Evolutionary conservation across 2,329 filamentous ascomycete species (phyloP).

Genomic region (Hirsutella thompsonii): DNA sequence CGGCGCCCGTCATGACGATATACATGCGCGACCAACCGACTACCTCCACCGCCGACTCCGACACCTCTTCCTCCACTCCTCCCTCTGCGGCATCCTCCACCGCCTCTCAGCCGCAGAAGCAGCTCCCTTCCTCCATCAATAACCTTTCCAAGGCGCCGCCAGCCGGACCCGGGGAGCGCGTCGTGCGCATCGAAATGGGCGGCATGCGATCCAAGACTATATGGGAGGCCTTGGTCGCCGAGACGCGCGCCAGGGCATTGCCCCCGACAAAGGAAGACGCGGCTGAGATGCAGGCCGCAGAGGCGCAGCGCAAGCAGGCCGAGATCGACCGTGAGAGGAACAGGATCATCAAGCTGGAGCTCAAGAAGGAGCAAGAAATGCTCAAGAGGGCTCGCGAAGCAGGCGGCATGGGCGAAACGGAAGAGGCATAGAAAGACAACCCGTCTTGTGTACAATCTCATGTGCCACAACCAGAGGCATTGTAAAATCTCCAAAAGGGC

Average conservation of each 20-base stretch:
- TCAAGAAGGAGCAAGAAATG: constrained; percentile 47
- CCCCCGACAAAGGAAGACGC: constrained; percentile 46
- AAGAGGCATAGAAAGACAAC: constrained; percentile 11
- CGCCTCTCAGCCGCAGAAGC: constrained; percentile 19
- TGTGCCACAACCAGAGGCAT: neutral
- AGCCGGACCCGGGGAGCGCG: constrained; percentile 34
- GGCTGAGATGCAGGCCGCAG: constrained; percentile 42
- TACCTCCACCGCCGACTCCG: constrained; percentile 10
- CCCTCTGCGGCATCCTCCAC: no score
- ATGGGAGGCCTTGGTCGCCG: constrained; percentile 44
- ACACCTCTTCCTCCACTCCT: constrained; percentile 14
- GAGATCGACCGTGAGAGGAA: constrained; percentile 41
- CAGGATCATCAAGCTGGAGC: constrained; percentile 38
- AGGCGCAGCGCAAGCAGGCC: constrained; percentile 37
- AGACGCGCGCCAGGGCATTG: constrained; percentile 47
- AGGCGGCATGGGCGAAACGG: constrained; percentile 21
- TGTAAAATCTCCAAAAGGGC: neutral
- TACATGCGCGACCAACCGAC: constrained; percentile 38
- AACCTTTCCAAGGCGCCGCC: constrained; percentile 35
- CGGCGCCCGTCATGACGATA: constrained; percentile 49
- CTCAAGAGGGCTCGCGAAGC: constrained; percentile 26
- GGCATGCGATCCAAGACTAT: constrained; percentile 48
- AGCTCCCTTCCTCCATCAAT: constrained; percentile 32
- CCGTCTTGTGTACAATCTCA: neutral
- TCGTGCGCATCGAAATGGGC: constrained; percentile 51